Evolutionary conservation across 2,329 filamentous ascomycete genomes (phyloP).

Genomic region (Cladosporium colombiae): DNA sequence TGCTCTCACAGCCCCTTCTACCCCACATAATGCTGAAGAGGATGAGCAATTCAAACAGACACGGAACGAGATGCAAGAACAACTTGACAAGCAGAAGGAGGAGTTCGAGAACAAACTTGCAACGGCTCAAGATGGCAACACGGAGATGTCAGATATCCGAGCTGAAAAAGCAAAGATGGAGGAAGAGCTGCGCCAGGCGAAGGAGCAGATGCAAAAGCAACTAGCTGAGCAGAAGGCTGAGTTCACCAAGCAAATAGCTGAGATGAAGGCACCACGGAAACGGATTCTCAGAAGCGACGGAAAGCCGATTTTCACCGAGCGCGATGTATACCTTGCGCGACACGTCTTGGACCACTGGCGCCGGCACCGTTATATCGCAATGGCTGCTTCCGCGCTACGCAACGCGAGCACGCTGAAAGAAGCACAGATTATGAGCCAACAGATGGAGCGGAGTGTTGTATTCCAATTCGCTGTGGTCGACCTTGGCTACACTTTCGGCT

Average conservation of each 20-base stretch:
- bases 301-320: constrained; percentile 66
- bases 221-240: constrained; percentile 79
- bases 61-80: constrained; percentile 78
- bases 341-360: constrained; percentile 74
- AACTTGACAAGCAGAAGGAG: constrained; percentile 81
- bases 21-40: constrained; percentile 80
- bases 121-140: constrained; percentile 69
- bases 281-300: constrained; percentile 28
- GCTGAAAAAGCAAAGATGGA: constrained; percentile 86
- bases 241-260: constrained; percentile 81
- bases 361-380: constrained; percentile 81
- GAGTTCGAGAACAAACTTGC: constrained; percentile 78
- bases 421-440: constrained; percentile 96
- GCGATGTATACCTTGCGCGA: constrained; percentile 70
- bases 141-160: constrained; percentile 80
- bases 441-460: constrained; percentile 86
- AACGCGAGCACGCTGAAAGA: constrained; percentile 88
- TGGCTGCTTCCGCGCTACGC: constrained; percentile 89
- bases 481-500: constrained; percentile 81
- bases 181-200: constrained; percentile 72
- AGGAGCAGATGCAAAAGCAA: constrained; percentile 86
- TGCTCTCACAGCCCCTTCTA: constrained; percentile 89
- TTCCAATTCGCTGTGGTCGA: constrained; percentile 96
- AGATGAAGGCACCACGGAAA: constrained; percentile 54
- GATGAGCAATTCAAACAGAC: constrained; percentile 73